phyloP scores from a whole-genome alignment of 371 early-diverging fungal genomes.

The Lichtheimia ramosa region DNA sequence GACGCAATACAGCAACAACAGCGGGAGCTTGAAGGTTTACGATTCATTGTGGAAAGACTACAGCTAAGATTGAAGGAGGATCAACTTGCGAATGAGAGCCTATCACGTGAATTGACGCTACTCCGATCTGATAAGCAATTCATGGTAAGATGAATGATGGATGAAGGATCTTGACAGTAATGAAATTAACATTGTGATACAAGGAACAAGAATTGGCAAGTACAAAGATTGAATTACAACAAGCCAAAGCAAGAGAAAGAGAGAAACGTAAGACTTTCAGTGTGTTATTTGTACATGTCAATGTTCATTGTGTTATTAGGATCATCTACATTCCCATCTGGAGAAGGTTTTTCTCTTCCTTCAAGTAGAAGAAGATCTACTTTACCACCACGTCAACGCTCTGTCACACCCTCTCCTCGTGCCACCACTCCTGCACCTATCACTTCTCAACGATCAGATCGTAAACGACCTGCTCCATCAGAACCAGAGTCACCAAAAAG shows the following conservation, averaged over 20 bases:
- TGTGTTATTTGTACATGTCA: neutral
- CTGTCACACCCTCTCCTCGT: neutral
- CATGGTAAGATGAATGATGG: neutral
- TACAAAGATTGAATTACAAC: neutral
- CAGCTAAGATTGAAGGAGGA: neutral
- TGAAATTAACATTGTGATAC: too few species aligned
- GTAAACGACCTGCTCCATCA: neutral
- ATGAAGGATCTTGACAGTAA: too few species aligned
- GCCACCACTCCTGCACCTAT: neutral
- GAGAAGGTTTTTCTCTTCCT: neutral
- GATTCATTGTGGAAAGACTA: neutral
- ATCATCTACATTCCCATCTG: neutral
- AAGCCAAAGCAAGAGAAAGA: neutral
- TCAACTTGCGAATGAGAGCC: neutral
- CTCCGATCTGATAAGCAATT: neutral
- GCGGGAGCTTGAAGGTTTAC: neutral
- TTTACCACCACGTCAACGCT: neutral
- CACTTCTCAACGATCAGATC: neutral
- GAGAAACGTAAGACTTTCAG: neutral
- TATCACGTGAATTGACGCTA: neutral
- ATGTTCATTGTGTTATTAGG: neutral
- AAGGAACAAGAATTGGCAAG: neutral
- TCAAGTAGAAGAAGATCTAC: neutral
- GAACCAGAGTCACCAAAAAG: too few species aligned
- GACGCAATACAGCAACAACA: neutral